Conservation (phyloP, 768 basidiomycete species). For the Pisolithus tinctorius region DNA sequence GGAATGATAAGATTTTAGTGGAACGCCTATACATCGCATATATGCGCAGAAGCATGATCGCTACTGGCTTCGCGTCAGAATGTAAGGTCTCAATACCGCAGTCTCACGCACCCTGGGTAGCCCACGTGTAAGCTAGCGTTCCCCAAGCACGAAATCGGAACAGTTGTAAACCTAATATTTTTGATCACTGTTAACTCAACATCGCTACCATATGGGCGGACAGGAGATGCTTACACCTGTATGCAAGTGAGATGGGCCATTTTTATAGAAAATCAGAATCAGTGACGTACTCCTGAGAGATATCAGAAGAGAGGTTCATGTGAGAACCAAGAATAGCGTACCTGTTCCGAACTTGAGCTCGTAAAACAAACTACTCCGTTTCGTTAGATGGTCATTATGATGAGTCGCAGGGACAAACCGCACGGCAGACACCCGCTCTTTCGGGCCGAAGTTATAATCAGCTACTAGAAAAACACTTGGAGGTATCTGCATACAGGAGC, state of each 20-base stretch:
- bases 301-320: background rate
- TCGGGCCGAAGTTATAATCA: background rate
- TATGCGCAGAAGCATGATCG: slow-evolving; percentile 27
- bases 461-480: background rate
- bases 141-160: slow-evolving; percentile 29
- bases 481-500: slow-evolving; percentile 16
- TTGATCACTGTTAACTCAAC: background rate
- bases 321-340: slow-evolving; percentile 1
- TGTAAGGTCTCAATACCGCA: background rate
- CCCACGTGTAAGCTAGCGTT: slow-evolving; percentile 24
- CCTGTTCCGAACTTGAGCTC: slow-evolving; percentile 10
- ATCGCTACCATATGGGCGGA: background rate
- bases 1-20: slow-evolving; percentile 11
- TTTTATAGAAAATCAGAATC: background rate
- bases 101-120: slow-evolving; percentile 22
- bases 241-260: background rate
- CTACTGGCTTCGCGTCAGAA: slow-evolving; percentile 11
- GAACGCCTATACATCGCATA: slow-evolving; percentile 27
- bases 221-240: slow-evolving; percentile 15
- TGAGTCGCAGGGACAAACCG: slow-evolving; percentile 1
- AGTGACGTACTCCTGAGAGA: slow-evolving; percentile 17
- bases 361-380: slow-evolving; percentile 17
- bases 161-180: slow-evolving; percentile 16
- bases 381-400: background rate
- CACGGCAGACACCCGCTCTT: slow-evolving; percentile 17